phyloP scores from a whole-genome alignment of 257 asterid genomes.

The Jaltomata sinuosa region DNA sequence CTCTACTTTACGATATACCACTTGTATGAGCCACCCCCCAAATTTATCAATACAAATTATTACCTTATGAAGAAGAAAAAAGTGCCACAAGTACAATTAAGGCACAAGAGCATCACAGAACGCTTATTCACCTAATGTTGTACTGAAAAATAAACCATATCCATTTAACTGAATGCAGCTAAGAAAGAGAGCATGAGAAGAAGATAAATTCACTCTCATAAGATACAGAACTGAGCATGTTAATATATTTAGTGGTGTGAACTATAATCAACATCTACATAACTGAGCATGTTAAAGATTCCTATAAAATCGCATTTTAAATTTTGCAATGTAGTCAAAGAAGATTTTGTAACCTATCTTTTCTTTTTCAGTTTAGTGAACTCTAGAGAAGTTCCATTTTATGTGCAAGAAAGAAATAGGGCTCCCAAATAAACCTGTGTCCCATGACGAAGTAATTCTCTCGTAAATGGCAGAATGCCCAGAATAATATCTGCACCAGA shows the following conservation, averaged over 20 bases:
- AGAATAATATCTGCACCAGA: slow-evolving; percentile 93
- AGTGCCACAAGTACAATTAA: background rate
- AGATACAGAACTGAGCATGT: background rate
- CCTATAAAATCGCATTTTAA: background rate
- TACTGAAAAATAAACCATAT: background rate
- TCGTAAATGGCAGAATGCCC: slow-evolving; percentile 90
- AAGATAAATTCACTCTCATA: background rate
- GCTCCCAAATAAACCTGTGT: slow-evolving; percentile 43
- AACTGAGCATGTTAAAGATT: background rate
- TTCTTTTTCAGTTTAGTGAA: background rate
- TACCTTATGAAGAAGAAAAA: background rate
- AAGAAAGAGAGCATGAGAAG: background rate
- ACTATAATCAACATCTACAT: background rate
- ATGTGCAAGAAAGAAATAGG: background rate
- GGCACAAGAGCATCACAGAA: background rate
- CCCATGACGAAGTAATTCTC: slow-evolving; percentile 85
- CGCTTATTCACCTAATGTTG: background rate
- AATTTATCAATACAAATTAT: background rate
- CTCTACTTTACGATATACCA: background rate
- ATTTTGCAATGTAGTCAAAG: background rate
- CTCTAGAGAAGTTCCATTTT: background rate
- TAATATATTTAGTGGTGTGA: background rate
- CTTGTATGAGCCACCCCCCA: background rate
- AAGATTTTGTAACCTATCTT: background rate
- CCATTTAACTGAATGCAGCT: background rate